A percentile compares a stretch with the other conserved stretches of the same genome.
Evolutionary conservation across 2,329 filamentous ascomycete genomes (phyloP).

Genomic region (Rutstroemia sp.): DNA sequence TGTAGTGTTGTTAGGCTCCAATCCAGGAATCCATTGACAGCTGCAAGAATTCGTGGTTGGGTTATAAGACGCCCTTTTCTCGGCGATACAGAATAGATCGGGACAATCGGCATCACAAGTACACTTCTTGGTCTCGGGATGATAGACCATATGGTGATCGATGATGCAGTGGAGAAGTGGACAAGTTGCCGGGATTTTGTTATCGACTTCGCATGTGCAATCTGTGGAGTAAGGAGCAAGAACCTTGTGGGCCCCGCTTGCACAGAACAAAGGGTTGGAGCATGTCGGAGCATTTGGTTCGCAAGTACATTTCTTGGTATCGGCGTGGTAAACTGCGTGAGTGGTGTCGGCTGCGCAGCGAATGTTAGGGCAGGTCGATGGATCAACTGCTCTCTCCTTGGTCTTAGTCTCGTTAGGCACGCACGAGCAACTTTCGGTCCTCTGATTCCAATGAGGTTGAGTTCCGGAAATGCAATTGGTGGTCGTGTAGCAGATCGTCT

Average conservation of each 20-base stretch:
- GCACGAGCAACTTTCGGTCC: constrained; percentile 9
- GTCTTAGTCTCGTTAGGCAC: not conserved
- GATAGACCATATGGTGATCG: constrained; percentile 15
- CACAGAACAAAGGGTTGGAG: constrained; percentile 13
- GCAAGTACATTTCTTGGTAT: constrained; percentile 14
- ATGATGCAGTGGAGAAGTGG: constrained; percentile 16
- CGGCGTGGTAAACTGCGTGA: constrained; percentile 13
- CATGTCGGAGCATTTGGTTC: constrained; percentile 9
- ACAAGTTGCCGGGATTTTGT: constrained; percentile 10
- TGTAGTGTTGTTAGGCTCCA: constrained; percentile 6
- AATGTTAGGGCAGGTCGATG: constrained; percentile 11
- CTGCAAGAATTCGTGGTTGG: constrained; percentile 11
- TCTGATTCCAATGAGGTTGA: constrained; percentile 2
- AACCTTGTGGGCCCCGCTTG: constrained; percentile 11
- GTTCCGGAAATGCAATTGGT: constrained; percentile 3
- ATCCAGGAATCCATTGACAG: constrained; percentile 13
- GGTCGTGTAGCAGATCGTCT: constrained; percentile 5
- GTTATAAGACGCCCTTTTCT: constrained; percentile 11
- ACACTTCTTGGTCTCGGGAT: constrained; percentile 15
- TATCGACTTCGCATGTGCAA: constrained; percentile 15
- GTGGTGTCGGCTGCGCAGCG: constrained; percentile 11
- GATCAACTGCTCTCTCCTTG: constrained; percentile 1
- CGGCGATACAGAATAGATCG: constrained; percentile 15
- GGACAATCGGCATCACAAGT: constrained; percentile 16
- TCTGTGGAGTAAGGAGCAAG: constrained; percentile 5